These are phyloP conservation scores for Malus sieversii DNA, from an alignment of 306 rosid species.

Conservation along the genomic window DNA sequence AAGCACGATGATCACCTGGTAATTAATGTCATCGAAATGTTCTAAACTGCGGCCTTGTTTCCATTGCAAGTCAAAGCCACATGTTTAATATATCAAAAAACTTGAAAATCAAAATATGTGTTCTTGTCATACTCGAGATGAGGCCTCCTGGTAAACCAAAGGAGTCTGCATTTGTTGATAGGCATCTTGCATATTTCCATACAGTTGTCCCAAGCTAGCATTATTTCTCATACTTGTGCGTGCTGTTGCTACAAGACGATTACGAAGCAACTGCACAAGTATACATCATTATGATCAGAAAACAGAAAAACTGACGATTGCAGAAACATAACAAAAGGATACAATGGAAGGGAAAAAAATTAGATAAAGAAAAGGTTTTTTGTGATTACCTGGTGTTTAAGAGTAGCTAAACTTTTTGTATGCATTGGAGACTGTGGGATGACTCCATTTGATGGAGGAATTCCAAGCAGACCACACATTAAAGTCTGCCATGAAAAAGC, in stretches of 20 bases:
- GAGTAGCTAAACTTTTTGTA: slow-evolving; percentile 95
- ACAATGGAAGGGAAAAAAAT: not conserved
- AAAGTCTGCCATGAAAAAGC: slow-evolving; percentile 53
- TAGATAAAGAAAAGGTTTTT: not conserved
- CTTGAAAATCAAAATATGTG: not conserved
- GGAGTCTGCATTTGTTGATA: slow-evolving; percentile 98
- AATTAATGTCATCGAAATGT: not conserved
- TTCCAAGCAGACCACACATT: slow-evolving; percentile 85
- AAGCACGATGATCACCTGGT: not conserved
- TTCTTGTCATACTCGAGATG: slow-evolving; percentile 42
- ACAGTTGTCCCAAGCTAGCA: slow-evolving; percentile 88
- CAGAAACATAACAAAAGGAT: not conserved
- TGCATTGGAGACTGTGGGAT: slow-evolving; percentile 99
- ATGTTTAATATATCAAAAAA: no score
- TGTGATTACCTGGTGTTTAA: slow-evolving; percentile 79
- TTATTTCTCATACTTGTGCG: slow-evolving; percentile 63
- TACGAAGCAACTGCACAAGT: slow-evolving; percentile 69
- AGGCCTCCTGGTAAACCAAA: slow-evolving; percentile 62
- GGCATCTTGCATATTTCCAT: slow-evolving; percentile 93
- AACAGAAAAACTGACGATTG: not conserved
- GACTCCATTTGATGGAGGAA: slow-evolving; percentile 96
- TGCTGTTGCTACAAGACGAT: slow-evolving; percentile 66
- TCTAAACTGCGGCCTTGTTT: not conserved
- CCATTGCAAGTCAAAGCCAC: not conserved
- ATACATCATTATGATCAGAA: slow-evolving; percentile 3